A percentile compares a stretch with the other conserved stretches of the same genome.
Conservation (phyloP, 805 yeast species). For the Blastobotrys robertii region DNA sequence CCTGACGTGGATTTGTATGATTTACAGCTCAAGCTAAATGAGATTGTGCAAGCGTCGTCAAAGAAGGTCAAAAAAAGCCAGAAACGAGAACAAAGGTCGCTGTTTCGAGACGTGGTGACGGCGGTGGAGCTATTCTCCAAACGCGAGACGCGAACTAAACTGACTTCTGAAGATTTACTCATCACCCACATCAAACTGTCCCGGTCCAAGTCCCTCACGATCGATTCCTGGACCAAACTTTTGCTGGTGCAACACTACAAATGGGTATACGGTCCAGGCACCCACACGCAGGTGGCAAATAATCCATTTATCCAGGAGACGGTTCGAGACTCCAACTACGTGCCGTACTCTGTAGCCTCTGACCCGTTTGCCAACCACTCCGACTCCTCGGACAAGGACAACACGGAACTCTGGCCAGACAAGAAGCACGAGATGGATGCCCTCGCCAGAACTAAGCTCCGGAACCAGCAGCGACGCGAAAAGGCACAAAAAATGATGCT, state of each 20-base stretch:
- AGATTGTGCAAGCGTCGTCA: conserved; percentile 41
- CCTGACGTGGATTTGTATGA: conserved; percentile 34
- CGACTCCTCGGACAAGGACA: conserved; percentile 1
- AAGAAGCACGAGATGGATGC: background rate
- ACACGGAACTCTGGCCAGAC: background rate
- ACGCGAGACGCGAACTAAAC: conserved; percentile 23
- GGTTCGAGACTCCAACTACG: conserved; percentile 3
- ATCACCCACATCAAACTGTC: conserved; percentile 22
- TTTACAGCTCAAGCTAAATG: conserved; percentile 20
- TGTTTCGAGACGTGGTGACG: conserved; percentile 47
- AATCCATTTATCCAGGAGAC: conserved; percentile 22
- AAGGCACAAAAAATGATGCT: too few relatives aligned
- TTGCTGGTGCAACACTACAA: conserved; percentile 25
- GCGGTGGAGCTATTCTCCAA: conserved; percentile 37
- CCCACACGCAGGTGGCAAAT: conserved; percentile 28
- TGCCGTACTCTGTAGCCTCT: too few relatives aligned
- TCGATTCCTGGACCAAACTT: conserved; percentile 27
- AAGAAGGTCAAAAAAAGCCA: conserved; percentile 54
- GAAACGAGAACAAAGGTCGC: conserved; percentile 47
- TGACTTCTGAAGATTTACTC: conserved; percentile 13
- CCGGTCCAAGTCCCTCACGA: conserved; percentile 18
- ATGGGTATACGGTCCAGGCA: conserved; percentile 29
- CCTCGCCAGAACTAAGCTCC: too few relatives aligned
- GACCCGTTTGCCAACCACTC: background rate
- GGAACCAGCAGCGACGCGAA: too few relatives aligned